Evolutionary conservation across 2,329 filamentous ascomycete species (phyloP), one percentile per base, ranked within the genome.

Genomic region (Didymella keratinophila): DNA sequence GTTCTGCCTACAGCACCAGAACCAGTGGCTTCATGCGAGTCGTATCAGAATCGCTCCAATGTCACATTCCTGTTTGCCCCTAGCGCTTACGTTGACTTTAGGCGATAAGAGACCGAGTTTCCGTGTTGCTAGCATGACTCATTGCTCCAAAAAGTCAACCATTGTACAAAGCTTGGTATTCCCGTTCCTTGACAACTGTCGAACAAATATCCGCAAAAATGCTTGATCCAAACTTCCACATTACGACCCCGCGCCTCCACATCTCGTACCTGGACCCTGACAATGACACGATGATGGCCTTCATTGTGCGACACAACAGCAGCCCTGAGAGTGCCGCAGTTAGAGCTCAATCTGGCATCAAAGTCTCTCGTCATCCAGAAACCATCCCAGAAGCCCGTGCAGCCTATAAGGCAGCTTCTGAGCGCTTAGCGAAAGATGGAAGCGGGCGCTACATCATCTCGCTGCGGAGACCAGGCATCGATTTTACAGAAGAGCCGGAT

Each of bases 191-290:
- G 23, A 16, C 23, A 27, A 25, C 21, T 8, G 6, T 11, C 18
- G 2, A 14, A 43, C 43, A 23, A 23, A 18, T 21, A 18, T n/a
- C 23, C 23, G 1, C 10, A 44, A 61, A 47, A 11, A 73, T 73
- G 4, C 88, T 78, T 77, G 90, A 91, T 16, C 67, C 77, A 79
- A 81, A 87, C 75, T 90, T 91, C 83, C 86, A 91, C 2, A 76
- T 66, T 72, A 90, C 88, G 0, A 86, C 81, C 0, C 86, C 86
- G 0, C 69, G 69, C 2, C 60, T 71, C 14, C 57, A 66, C 41
- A 39, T 71, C 8, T 65, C 63, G 3, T 60, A 68, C 49, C 48
- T 63, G 52, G 27, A 66, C 16, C 61, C 69, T 5, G 45, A 52
- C 18, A 59, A 64, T 12, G 57, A 65, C 14, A 23, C 48, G 1